phyloP scores from a whole-genome alignment of 2,329 filamentous ascomycete genomes.

The Fusarium tuaranense region DNA sequence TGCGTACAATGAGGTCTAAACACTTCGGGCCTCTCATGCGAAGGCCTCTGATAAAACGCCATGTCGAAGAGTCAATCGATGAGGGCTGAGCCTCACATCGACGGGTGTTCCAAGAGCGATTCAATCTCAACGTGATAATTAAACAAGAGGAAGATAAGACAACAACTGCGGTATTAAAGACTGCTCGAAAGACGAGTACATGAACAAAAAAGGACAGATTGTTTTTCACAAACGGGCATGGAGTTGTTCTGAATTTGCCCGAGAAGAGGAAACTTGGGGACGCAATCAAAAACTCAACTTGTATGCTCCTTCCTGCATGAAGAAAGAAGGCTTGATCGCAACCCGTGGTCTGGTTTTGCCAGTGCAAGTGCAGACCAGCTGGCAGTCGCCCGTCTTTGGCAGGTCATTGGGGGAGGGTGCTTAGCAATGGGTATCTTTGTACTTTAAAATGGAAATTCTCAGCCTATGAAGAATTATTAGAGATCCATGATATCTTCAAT shows the following conservation, averaged over 20 bases:
- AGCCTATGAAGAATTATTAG: not conserved
- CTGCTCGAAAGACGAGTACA: not conserved
- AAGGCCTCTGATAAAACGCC: constrained; percentile 21
- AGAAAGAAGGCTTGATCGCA: not conserved
- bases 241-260: not conserved
- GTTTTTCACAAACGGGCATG: not conserved
- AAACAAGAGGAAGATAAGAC: not conserved
- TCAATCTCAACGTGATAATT: not conserved
- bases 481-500: not conserved
- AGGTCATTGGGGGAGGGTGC: not conserved
- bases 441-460: not conserved
- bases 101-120: not conserved
- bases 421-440: not conserved
- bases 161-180: not conserved
- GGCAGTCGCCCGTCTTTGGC: constrained; percentile 17
- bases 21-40: constrained; percentile 22
- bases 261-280: not conserved
- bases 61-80: constrained; percentile 12
- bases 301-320: not conserved
- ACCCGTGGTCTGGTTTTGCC: not conserved
- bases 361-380: constrained; percentile 39
- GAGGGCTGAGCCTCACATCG: not conserved
- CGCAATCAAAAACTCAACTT: not conserved
- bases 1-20: constrained; percentile 70
- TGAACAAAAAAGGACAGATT: not conserved